Evolutionary conservation across 768 basidiomycete species (phyloP).

Genomic region (Kwoniella sp.): DNA sequence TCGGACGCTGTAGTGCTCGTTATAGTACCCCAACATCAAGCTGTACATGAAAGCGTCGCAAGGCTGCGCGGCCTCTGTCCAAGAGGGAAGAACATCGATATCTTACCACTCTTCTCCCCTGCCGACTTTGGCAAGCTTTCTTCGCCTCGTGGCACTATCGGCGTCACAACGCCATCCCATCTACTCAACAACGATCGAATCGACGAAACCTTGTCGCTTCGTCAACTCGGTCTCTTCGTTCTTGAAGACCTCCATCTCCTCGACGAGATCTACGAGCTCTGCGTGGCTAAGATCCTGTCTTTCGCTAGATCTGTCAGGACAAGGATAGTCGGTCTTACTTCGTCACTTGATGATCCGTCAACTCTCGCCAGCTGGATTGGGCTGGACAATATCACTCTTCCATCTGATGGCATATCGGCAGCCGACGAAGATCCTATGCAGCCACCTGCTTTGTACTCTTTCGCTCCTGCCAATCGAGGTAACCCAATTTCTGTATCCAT

Average conservation of each 20-base stretch:
- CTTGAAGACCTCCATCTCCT: conserved; percentile 85
- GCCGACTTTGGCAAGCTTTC: conserved; percentile 50
- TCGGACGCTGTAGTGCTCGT: conserved; percentile 65
- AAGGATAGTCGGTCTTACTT: conserved; percentile 75
- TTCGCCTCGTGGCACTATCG: conserved; percentile 16
- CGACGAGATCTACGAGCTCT: conserved; percentile 77
- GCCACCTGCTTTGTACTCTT: conserved; percentile 61
- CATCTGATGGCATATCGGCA: background rate
- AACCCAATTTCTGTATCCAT: conserved; percentile 70
- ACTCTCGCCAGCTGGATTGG: conserved; percentile 83
- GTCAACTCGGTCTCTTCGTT: conserved; percentile 67
- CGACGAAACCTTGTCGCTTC: conserved; percentile 38
- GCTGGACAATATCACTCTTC: conserved; percentile 63
- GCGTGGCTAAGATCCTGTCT: conserved; percentile 70
- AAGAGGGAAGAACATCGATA: conserved; percentile 53
- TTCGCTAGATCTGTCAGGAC: conserved; percentile 66
- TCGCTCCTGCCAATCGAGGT: conserved; percentile 79
- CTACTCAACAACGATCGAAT: conserved; percentile 35
- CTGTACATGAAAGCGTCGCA: conserved; percentile 62
- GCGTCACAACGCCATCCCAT: conserved; percentile 40
- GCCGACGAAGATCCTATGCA: conserved; percentile 3
- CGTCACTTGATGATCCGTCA: conserved; percentile 75
- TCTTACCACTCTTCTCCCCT: conserved; percentile 52
- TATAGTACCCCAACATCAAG: conserved; percentile 64
- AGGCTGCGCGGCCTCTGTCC: conserved; percentile 41